These are phyloP conservation scores for Eucalyptus sp. DNA, from an alignment of 345 rosid genomes.

Conservation along the genomic window DNA sequence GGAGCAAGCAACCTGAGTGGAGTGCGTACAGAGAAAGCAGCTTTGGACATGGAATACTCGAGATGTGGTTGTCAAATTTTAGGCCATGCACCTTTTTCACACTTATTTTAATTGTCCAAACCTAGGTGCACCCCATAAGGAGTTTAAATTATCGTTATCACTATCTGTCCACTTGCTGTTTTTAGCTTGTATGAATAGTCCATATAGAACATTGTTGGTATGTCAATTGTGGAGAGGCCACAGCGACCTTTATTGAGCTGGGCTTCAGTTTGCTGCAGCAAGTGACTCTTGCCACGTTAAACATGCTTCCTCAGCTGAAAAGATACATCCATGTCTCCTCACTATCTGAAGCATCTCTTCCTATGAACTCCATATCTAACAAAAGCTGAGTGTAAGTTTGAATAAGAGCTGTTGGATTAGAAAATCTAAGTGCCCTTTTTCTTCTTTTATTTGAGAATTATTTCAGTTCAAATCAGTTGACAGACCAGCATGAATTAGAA, in stretches of 20 bases:
- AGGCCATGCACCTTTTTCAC: neutral
- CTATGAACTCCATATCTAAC: too few species aligned
- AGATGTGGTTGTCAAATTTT: conserved; percentile 21
- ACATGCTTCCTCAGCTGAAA: neutral
- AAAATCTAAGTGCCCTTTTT: neutral
- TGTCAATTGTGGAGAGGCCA: neutral
- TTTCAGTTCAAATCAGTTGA: neutral
- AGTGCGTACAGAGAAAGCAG: conserved; percentile 86
- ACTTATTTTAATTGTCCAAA: neutral
- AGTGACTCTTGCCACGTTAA: neutral
- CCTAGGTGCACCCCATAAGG: neutral
- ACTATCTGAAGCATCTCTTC: too few species aligned
- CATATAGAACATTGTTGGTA: neutral
- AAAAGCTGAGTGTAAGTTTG: too few species aligned
- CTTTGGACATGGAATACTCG: conserved; percentile 84
- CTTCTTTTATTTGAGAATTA: neutral
- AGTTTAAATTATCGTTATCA: neutral
- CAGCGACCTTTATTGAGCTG: neutral
- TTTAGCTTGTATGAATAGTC: neutral
- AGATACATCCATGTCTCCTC: neutral
- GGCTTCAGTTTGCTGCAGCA: neutral
- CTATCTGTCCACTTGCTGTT: neutral
- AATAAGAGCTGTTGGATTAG: neutral
- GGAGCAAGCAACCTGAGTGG: conserved; percentile 77
- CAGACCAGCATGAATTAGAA: neutral